These are phyloP conservation scores for Verticillium isaacii DNA, from an alignment of 2,329 filamentous ascomycete genomes.

Conservation along the genomic window DNA sequence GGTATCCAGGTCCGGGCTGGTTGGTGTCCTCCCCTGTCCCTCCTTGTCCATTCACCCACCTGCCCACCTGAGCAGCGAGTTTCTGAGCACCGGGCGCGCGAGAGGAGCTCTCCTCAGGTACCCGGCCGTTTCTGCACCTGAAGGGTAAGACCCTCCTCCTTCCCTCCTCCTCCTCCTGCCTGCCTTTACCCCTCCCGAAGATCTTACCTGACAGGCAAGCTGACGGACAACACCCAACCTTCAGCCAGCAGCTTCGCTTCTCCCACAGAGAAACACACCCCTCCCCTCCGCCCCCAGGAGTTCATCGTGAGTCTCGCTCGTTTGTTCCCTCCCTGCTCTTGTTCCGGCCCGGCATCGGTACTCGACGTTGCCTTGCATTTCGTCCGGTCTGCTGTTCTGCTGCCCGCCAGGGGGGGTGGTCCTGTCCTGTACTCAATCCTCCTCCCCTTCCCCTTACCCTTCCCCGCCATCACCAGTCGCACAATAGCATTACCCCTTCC, in stretches of 20 bases:
- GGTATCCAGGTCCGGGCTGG: too few species aligned
- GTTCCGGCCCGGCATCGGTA: not conserved
- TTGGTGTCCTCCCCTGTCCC: too few species aligned
- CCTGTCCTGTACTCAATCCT: not conserved
- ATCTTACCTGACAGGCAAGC: conserved; percentile 22
- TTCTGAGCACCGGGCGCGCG: too few species aligned
- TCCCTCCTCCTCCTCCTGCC: conserved; percentile 1
- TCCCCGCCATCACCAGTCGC: conserved; percentile 7
- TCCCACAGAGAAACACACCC: not conserved
- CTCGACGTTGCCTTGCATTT: not conserved
- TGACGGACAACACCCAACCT: too few species aligned
- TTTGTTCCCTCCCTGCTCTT: not conserved
- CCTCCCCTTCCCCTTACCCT: conserved; percentile 3
- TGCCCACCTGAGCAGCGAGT: too few species aligned
- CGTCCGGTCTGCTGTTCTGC: not conserved
- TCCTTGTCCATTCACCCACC: too few species aligned
- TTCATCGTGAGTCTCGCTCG: conserved; percentile 1
- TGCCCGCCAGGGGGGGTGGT: not conserved
- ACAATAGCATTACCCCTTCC: not conserved
- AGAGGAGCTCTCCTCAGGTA: too few species aligned
- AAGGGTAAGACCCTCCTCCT: not conserved
- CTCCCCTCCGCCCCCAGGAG: conserved; percentile 5
- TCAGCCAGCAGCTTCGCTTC: not conserved
- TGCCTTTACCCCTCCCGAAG: conserved; percentile 13
- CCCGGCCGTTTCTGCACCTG: not conserved